Percentiles rank a stretch among this genome's conserved stretches.
phyloP scores from a whole-genome alignment of 768 basidiomycete species.

The Gautieria morchelliformis region DNA sequence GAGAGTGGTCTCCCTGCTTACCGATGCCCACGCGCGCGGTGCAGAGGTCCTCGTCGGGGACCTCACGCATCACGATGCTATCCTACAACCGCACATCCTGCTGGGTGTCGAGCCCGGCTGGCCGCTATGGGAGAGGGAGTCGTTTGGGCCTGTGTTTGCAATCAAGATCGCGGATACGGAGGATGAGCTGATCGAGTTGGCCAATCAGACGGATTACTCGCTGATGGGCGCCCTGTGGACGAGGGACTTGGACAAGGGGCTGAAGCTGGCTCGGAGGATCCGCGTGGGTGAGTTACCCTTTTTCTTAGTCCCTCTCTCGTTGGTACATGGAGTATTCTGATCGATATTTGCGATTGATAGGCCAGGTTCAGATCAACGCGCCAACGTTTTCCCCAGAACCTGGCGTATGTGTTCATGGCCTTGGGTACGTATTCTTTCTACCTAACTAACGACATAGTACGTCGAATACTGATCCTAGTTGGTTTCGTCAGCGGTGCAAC shows the following conservation, averaged over 20 bases:
- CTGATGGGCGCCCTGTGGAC: slow-evolving; percentile 47
- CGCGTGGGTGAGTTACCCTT: slow-evolving; percentile 30
- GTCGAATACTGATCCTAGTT: neutral
- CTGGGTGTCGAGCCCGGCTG: slow-evolving; percentile 39
- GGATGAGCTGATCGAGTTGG: slow-evolving; percentile 47
- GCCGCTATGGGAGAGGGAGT: slow-evolving; percentile 47
- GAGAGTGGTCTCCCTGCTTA: slow-evolving; percentile 33
- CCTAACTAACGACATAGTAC: neutral
- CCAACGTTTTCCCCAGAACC: slow-evolving; percentile 38
- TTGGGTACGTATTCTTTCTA: slow-evolving; percentile 31
- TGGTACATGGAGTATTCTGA: neutral
- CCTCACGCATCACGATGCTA: slow-evolving; percentile 25
- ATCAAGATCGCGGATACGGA: slow-evolving; percentile 37
- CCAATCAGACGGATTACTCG: slow-evolving; percentile 45
- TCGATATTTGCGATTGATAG: slow-evolving; percentile 19
- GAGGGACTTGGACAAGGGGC: slow-evolving; percentile 25
- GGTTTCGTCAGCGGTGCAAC: slow-evolving; percentile 16
- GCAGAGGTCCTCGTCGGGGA: slow-evolving; percentile 40
- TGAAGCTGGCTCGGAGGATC: slow-evolving; percentile 38
- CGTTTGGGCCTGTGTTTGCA: slow-evolving; percentile 48
- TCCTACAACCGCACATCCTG: slow-evolving; percentile 44
- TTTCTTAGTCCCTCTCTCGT: neutral
- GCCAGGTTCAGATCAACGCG: slow-evolving; percentile 48
- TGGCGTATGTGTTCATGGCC: slow-evolving; percentile 27
- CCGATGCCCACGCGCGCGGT: slow-evolving; percentile 34